phyloP scores from a whole-genome alignment of 257 asterid species.

The Plantago major region DNA sequence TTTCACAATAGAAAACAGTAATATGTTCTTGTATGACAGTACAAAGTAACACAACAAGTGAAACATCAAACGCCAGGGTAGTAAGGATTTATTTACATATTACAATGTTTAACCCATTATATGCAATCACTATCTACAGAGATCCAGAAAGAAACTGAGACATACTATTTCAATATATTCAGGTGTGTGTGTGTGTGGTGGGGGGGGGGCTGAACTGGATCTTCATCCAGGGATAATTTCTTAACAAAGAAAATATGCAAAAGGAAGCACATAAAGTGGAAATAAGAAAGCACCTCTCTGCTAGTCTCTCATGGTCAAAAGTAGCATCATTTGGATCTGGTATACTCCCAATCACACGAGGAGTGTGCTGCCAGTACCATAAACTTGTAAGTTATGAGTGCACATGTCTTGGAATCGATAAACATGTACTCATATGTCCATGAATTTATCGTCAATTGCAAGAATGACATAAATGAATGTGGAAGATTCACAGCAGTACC shows the following conservation, averaged over 20 bases:
- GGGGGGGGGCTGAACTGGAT: no score
- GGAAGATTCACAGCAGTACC: not conserved
- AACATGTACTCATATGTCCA: not conserved
- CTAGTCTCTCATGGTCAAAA: constrained; percentile 79
- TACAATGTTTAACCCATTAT: no score
- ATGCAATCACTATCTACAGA: no score
- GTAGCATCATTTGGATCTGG: constrained; percentile 86
- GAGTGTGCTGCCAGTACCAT: constrained; percentile 76
- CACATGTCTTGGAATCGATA: constrained; percentile 11
- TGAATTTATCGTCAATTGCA: constrained; percentile 9
- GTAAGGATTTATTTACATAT: no score
- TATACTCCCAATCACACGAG: constrained; percentile 68
- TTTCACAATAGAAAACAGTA: no score
- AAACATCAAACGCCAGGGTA: no score
- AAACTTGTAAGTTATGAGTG: constrained; percentile 23
- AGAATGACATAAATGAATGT: constrained; percentile 1
- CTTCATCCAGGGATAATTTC: no score
- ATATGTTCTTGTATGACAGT: no score
- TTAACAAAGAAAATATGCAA: constrained; percentile 7
- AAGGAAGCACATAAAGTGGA: constrained; percentile 4
- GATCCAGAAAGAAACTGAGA: no score
- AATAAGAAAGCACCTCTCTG: constrained; percentile 56
- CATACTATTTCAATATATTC: no score
- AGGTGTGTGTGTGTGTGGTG: no score
- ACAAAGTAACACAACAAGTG: no score